Evolutionary conservation across 495 filamentous ascomycete genomes (phyloP), one percentile per base, ranked within the genome.

Genomic region (Penicillium psychrofluorescens): DNA sequence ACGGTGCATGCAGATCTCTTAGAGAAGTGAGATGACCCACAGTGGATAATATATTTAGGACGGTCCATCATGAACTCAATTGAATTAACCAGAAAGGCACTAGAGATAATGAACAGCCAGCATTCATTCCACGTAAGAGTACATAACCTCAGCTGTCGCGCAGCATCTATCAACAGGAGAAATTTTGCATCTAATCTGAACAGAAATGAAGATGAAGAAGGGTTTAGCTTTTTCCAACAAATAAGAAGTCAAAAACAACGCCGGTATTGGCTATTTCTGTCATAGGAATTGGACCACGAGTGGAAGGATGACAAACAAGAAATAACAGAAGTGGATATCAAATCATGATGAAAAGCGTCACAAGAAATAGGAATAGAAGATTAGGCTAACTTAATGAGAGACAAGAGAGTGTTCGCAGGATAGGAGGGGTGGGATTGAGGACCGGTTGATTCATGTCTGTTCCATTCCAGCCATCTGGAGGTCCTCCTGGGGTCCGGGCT

Each of bases 381-480:
- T 2, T 6, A 22, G 22, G 4, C 4, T 22, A 22, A 4, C 22
- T 22, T 22, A 35, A 32, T 38, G 33, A 38, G 29, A 46, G 35
- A n/a, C 40, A 48, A 15, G 36, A 29, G n/a, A 27, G 22, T 22
- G 22, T 22, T 22, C 22, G 6, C 4, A 16, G 27, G 15, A 47
- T 9, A 38, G 15, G 33, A 44, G 9, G 31, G 29, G 30, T 8
- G 36, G 14, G 4, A 32, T 10, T 28, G 36, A 40, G 13, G 35
- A 31, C n/a, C 12, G 16, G 34, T 36, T 37, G 31, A 27, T 15
- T 56, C 45, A 66, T 35, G 50, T 54, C 52, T 64, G 64, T 45
- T 64, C 65, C 6, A 56, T 56, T n/a, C 62, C 68, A 6, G 61
- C 54, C 67, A 72, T 72, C 27, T 62, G 49, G 29, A 68, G 56